Base-by-base conservation (phyloP, 768 basidiomycete genomes). In the Suillus discolor region DNA sequence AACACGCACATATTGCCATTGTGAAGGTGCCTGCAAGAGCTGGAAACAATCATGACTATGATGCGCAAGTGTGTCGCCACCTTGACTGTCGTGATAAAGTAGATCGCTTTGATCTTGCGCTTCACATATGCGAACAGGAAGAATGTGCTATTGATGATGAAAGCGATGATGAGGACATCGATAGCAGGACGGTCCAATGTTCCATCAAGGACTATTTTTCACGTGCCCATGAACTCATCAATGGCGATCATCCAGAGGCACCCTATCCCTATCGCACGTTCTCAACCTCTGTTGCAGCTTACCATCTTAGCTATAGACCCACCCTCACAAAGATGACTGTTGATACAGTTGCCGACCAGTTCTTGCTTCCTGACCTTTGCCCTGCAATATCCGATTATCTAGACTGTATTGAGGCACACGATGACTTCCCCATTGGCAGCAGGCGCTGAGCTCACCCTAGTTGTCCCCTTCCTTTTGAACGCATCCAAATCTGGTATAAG, bases 21-120 rank as follows among this genome's bases (percentile, higher is more conserved):
- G 12, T 66, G n/a, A 66, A 66, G 51, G 54, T 36, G 34, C 65
- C 44, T 1, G 39, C 62, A 3, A 49, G 41, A 16, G 34, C 65
- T 13, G 44, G 61, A 4, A 66, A 66, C 18, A 66, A 66, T 13
- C 39, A 57, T 4, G 41, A 57, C 54, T 62, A 62, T n/a, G 51
- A 62, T 31, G 23, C 4, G 23, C 65, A 65, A 57, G 34, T 34
- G 34, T 34, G 55, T 36, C 12, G 15, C 7, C 7, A 66, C 39
- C 61, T 62, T 45, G 49, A 62, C 20, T 3, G 4, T 18, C 20
- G 1, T 2, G 55, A 62, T 39, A 62, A 57, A 8, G 51, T 53
- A 8, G 51, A 53, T 7, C 15, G 0, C 16, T 53, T 53, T 28
- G 25, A 53, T 7, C 51, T 53, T 4, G 16, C 16, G 7, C 25